Base-by-base conservation (phyloP, 768 basidiomycete genomes). In the Daedaleopsis nitida region DNA sequence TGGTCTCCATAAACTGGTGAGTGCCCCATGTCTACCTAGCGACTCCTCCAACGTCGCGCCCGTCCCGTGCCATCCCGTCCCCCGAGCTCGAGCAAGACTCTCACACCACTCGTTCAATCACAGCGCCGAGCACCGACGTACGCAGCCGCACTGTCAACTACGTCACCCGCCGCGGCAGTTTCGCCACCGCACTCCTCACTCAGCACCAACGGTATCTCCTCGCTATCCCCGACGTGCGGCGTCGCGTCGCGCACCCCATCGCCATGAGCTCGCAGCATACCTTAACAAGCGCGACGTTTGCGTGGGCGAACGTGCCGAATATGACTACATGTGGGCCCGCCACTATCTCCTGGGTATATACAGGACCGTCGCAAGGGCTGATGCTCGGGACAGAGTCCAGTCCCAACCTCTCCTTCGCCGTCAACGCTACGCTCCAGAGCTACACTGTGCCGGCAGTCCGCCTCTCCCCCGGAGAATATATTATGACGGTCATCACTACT, bases 271-370 rank as follows among this genome's bases (percentile, higher is more conserved):
- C 21, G 12, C 47, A 49, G 21, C 19, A 13, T 23, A 9, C 4
- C 23, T 13, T 13, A 19, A n/a, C 45, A 14, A 38, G 44, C 23
- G 52, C 37, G n/a, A 38, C 48, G n/a, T 62, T 62, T 44, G 27
- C 49, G 13, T 60, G 50, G 24, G 14, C 32, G 16, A 23, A 19
- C 21, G 17, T 55, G n/a, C 49, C 53, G 11, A 35, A 54, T 13
- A 50, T 55, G 49, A 10, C 38, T 19, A 48, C 51, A 17, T 62
- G 55, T 38, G 43, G 17, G 23, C 24, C 38, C 42, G 55, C 44
- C 17, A 53, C 51, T 23, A 57, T 62, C 10, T 21, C n/a, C 23
- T 57, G 55, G 60, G 52, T 16, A 34, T 53, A 53, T 11, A 38
- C 35, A 2, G 60, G 55, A 8, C 51, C 51, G 5, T 7, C 5